These are phyloP conservation scores for Bruguiera hainesii DNA, from an alignment of 441 rosid species.

Conservation along the genomic window DNA sequence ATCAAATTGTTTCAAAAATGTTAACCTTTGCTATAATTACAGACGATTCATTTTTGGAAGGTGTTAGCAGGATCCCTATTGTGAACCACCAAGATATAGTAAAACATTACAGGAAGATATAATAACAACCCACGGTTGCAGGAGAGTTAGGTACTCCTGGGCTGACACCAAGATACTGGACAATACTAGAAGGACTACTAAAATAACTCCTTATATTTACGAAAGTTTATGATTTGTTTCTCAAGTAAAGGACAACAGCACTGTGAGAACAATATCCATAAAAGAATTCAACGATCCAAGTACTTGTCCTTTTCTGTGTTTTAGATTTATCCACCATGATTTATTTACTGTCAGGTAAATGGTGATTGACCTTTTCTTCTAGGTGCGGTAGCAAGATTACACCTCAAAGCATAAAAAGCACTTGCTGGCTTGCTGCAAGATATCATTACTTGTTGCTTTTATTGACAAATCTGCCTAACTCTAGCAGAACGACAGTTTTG, in stretches of 20 bases:
- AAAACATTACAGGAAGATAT: background rate
- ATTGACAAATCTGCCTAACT: too few species aligned
- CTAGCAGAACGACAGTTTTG: constrained; percentile 7
- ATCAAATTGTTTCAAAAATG: background rate
- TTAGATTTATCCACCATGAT: background rate
- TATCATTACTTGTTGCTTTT: background rate
- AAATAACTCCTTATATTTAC: too few species aligned
- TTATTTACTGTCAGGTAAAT: background rate
- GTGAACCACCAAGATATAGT: background rate
- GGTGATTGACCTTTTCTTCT: too few species aligned
- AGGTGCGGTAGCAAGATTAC: too few species aligned
- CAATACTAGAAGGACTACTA: too few species aligned
- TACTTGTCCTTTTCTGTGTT: background rate
- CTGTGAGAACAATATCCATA: too few species aligned
- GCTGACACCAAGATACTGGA: too few species aligned
- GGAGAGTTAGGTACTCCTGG: background rate
- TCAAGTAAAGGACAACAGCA: too few species aligned
- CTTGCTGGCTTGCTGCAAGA: background rate
- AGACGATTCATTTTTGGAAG: constrained; percentile 18
- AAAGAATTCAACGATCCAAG: background rate
- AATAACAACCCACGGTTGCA: background rate
- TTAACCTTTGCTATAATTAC: background rate
- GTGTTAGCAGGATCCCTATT: background rate
- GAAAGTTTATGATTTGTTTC: too few species aligned
- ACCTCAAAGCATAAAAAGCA: background rate